phyloP scores from a whole-genome alignment of 192 early-diverging fungal genomes.

The Linnemannia schmuckeri region DNA sequence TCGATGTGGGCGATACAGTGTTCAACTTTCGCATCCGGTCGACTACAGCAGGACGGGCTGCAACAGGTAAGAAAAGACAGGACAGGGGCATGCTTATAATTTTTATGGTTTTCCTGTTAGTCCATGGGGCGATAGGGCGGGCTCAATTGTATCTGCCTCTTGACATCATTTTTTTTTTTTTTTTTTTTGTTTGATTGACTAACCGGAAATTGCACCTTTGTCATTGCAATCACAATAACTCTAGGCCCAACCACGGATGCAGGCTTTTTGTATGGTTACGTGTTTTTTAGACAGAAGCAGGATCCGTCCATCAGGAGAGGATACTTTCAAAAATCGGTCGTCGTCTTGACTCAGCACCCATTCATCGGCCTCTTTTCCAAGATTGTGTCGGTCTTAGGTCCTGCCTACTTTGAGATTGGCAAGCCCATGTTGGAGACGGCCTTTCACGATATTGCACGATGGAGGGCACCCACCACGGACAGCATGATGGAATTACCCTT shows the following conservation, averaged over 20 bases:
- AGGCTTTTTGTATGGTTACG: slow-evolving; percentile 87
- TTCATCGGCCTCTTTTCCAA: slow-evolving; percentile 89
- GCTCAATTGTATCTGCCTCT: slow-evolving; percentile 5
- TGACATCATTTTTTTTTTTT: slow-evolving; percentile 15
- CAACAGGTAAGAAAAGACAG: slow-evolving; percentile 56
- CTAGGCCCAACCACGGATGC: slow-evolving; percentile 68
- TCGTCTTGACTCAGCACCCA: slow-evolving; percentile 89
- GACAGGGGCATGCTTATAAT: not conserved
- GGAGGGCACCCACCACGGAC: slow-evolving; percentile 74
- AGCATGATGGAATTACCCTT: slow-evolving; percentile 82
- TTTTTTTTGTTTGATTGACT: too few species aligned
- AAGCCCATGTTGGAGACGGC: slow-evolving; percentile 84
- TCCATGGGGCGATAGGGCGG: not conserved
- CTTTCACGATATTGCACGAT: slow-evolving; percentile 81
- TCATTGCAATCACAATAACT: not conserved
- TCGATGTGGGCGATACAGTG: slow-evolving; percentile 80
- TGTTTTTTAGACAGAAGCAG: slow-evolving; percentile 94
- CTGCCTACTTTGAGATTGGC: slow-evolving; percentile 85
- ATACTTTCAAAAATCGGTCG: slow-evolving; percentile 94
- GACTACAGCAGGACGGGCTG: slow-evolving; percentile 63
- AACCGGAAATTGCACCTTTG: not conserved
- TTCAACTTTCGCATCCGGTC: slow-evolving; percentile 81
- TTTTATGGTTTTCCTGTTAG: slow-evolving; percentile 9
- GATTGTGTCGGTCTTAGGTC: slow-evolving; percentile 80
- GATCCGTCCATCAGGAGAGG: slow-evolving; percentile 89